Percentiles rank a stretch among this genome's conserved stretches.
phyloP scores from a whole-genome alignment of 768 basidiomycete genomes.

The Tylopilus plumbeoviolaceoides region DNA sequence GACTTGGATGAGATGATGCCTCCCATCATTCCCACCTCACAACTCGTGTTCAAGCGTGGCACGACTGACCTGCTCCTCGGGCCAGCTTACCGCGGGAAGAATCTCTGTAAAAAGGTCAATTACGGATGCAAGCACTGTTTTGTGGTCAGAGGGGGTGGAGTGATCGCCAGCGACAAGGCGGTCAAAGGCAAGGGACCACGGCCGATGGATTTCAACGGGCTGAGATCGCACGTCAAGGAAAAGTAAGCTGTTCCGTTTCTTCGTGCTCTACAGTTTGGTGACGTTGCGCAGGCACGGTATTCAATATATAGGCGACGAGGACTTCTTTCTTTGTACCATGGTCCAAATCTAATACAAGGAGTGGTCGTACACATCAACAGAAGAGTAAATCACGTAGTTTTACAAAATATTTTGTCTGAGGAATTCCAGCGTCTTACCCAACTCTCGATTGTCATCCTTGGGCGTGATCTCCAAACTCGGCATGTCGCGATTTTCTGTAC shows the following conservation, averaged over 20 bases:
- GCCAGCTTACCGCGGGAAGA: constrained; percentile 18
- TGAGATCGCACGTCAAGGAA: constrained; percentile 59
- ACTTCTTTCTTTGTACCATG: constrained; percentile 35
- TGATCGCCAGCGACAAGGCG: neutral
- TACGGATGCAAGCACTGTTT: constrained; percentile 57
- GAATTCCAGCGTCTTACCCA: too few species aligned
- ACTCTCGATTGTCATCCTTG: too few species aligned
- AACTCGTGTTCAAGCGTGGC: constrained; percentile 24
- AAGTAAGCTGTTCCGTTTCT: constrained; percentile 40
- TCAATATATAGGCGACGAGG: constrained; percentile 48
- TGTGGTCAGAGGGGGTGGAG: neutral
- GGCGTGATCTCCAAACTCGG: too few species aligned
- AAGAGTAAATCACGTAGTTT: too few species aligned
- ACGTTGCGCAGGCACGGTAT: constrained; percentile 45
- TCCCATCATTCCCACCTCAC: neutral
- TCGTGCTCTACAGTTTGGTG: neutral
- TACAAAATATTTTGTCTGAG: too few species aligned
- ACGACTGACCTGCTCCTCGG: constrained; percentile 16
- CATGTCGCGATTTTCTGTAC: too few species aligned
- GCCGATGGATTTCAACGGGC: constrained; percentile 48
- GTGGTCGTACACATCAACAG: too few species aligned
- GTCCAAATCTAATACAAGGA: neutral
- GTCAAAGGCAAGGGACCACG: constrained; percentile 6
- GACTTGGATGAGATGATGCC: too few species aligned
- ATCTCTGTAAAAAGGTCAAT: constrained; percentile 32